Evolutionary conservation across 768 basidiomycete genomes (phyloP).

Genomic region (Floccularia luteovirens): DNA sequence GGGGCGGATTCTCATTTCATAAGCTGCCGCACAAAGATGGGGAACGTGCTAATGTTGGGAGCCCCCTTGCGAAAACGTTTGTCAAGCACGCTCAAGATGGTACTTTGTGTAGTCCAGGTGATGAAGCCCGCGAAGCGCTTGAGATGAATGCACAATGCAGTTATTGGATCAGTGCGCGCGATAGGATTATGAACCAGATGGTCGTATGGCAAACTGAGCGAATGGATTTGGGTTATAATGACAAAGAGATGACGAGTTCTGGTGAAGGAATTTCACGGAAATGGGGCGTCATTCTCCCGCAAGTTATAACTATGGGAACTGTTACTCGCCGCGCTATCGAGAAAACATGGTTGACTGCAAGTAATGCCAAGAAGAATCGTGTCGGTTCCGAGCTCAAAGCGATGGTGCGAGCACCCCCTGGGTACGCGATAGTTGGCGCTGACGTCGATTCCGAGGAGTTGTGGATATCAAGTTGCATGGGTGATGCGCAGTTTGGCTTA

Average conservation of each 20-base stretch:
- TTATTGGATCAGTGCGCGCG: constrained; percentile 95
- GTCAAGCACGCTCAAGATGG: constrained; percentile 85
- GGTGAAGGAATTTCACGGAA: constrained; percentile 31
- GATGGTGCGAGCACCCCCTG: constrained; percentile 91
- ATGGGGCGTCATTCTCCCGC: constrained; percentile 91
- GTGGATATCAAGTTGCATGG: constrained; percentile 99
- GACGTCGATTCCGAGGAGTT: constrained; percentile 99
- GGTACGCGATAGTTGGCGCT: constrained; percentile 93
- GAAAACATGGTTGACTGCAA: constrained; percentile 96
- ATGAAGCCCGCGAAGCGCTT: constrained; percentile 76
- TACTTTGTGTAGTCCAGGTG: constrained; percentile 73
- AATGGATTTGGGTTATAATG: constrained; percentile 44
- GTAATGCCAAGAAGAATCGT: constrained; percentile 95
- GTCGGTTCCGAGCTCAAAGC: constrained; percentile 98
- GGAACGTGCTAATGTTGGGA: constrained; percentile 92
- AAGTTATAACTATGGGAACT: constrained; percentile 97
- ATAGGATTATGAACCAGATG: constrained; percentile 88
- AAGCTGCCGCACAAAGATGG: constrained; percentile 97
- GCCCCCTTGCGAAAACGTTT: constrained; percentile 83
- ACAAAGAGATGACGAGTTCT: constrained; percentile 8
- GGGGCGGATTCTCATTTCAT: constrained; percentile 62
- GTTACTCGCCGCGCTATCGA: constrained; percentile 97
- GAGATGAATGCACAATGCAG: constrained; percentile 92
- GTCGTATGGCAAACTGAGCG: constrained; percentile 71
- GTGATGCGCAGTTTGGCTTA: constrained; percentile 94